These are phyloP conservation scores for Stachybotrys elegans DNA, from an alignment of 2,329 filamentous ascomycete species.

Conservation along the genomic window DNA sequence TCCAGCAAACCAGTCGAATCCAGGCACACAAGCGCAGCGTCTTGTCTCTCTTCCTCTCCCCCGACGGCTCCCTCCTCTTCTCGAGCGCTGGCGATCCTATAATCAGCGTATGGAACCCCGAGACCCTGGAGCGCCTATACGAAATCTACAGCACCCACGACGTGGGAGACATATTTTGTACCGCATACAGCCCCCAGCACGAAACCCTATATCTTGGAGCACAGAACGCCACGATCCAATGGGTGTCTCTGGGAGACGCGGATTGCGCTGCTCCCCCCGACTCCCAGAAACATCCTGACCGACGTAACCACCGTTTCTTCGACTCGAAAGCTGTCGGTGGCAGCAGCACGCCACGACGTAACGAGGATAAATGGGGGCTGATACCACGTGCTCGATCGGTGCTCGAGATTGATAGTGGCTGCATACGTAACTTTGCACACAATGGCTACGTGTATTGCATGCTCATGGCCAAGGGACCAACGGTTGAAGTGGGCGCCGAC, in stretches of 20 bases:
- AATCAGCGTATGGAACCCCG: conserved; percentile 88
- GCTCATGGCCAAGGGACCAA: conserved; percentile 71
- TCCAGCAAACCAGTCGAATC: conserved; percentile 71
- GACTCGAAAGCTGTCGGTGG: conserved; percentile 86
- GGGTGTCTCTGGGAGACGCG: conserved; percentile 71
- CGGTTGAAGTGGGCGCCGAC: conserved; percentile 61
- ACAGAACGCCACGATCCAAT: conserved; percentile 93
- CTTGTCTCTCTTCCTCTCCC: conserved; percentile 75
- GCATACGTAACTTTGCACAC: conserved; percentile 85
- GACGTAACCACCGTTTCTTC: conserved; percentile 83
- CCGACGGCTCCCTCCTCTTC: conserved; percentile 72
- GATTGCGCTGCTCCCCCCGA: conserved; percentile 54
- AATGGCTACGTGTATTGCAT: conserved; percentile 96
- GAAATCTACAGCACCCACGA: conserved; percentile 93
- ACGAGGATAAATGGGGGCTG: conserved; percentile 50
- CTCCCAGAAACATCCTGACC: conserved; percentile 66
- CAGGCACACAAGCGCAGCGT: conserved; percentile 91
- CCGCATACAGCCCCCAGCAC: conserved; percentile 76
- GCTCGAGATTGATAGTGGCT: conserved; percentile 75
- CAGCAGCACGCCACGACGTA: conserved; percentile 67
- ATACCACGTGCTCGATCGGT: conserved; percentile 52
- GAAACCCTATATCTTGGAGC: conserved; percentile 87
- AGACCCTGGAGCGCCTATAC: conserved; percentile 69
- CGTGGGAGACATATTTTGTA: conserved; percentile 91
- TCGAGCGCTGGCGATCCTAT: conserved; percentile 92